Conservation (phyloP, 2,329 filamentous ascomycete genomes). For the Ophiostoma novo-ulmi region DNA sequence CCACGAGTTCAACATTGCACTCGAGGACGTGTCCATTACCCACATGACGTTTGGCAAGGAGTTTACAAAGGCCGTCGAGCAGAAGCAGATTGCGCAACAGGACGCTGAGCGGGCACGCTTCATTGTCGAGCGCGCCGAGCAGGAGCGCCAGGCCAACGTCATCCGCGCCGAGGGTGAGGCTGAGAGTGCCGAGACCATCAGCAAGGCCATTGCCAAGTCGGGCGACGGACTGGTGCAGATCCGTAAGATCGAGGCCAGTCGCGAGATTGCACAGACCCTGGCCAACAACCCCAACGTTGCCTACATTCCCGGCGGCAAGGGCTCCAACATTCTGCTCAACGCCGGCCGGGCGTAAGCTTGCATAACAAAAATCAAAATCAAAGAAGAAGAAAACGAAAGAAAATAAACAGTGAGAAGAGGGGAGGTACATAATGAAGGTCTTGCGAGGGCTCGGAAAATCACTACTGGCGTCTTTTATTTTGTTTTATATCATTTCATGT, state of each 20-base stretch:
- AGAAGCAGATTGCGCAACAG: conserved; percentile 99
- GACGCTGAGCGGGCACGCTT: conserved; percentile 96
- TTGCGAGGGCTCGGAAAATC: conserved; percentile 20
- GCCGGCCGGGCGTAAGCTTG: conserved; percentile 40
- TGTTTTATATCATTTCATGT: background rate
- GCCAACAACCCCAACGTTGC: conserved; percentile 90
- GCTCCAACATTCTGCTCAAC: conserved; percentile 50
- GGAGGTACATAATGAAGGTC: conserved; percentile 12
- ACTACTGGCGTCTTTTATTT: conserved; percentile 23
- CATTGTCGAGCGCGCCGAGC: conserved; percentile 97
- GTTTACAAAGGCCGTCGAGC: conserved; percentile 97
- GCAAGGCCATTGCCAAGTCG: conserved; percentile 80
- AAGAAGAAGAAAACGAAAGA: background rate
- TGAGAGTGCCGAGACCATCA: conserved; percentile 92
- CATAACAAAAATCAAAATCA: background rate
- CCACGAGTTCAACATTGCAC: conserved; percentile 95
- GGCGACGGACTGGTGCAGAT: conserved; percentile 95
- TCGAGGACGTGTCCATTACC: conserved; percentile 98
- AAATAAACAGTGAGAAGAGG: background rate
- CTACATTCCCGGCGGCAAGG: conserved; percentile 75
- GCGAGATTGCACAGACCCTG: conserved; percentile 88
- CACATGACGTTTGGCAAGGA: conserved; percentile 99
- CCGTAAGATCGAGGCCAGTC: conserved; percentile 91
- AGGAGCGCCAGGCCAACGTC: conserved; percentile 97
- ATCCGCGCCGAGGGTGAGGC: conserved; percentile 97